Base-by-base conservation (phyloP, 345 rosid species). In the Hirschfeldia incana region DNA sequence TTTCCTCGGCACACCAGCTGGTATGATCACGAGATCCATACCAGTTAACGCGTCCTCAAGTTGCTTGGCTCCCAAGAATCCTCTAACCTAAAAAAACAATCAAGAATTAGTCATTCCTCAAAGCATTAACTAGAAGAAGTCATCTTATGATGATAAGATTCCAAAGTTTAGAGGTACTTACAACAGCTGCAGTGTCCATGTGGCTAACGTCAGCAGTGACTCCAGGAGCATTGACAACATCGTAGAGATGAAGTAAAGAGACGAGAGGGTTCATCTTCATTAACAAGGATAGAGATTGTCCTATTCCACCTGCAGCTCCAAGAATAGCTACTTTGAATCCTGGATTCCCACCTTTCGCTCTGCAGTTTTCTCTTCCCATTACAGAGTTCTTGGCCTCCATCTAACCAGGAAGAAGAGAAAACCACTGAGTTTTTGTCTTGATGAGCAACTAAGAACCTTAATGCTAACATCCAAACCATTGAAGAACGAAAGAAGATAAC, bases 131-230 rank as follows among this genome's bases (percentile, higher is more conserved):
- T 44, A 73, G 4, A 66, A 58, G 26, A 68, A 32, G n/a, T 37
- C 21, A 36, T 21, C 21, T 21, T 21, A 21, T 39, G n/a, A 42
- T 30, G 39, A 13, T 4, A 39, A 65, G 62, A 32, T 39, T 42
- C 29, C 29, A 62, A 26, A 16, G 39, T 6, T 17, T 8, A 65
- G 73, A 66, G 67, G 16, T 67, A 57, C 66, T 82, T 83, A 92
- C 97, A 89, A 92, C 97, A 69, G 98, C 94, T 66, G 85, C 87
- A 63, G 98, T 93, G 79, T 91, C 94, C 93, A 90, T 91, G 74
- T 91, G 98, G 81, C 97, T 88, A 29, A 93, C 82, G 69, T 93
- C 98, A 74, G 95, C 95, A 30, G 98, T 89, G 69, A 93, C 98
- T 9, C 97, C 98, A 5, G 88, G 94, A 12, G 97, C 73, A 60